Base-by-base conservation (phyloP, 1,284 basidiomycete species). In the Thelephora terrestris region DNA sequence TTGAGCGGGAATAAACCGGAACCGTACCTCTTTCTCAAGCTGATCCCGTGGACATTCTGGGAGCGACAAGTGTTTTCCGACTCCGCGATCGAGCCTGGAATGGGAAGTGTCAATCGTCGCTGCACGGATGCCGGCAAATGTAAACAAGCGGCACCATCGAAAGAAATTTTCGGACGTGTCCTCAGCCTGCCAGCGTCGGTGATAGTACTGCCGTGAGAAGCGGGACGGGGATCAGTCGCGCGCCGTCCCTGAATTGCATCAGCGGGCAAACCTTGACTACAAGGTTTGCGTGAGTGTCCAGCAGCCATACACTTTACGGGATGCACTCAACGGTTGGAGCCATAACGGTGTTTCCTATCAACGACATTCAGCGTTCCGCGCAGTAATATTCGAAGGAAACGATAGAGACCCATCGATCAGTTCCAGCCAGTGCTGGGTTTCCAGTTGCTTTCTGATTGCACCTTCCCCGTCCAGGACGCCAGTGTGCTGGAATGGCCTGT, bases 131-230 rank as follows among this genome's bases (percentile, higher is more conserved):
- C 14, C 6, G 10, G 17, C 6, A 34, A 5, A 44, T 12, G 16
- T 4, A 12, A 46, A 29, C 27, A 29, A 14, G 12, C 48, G 63
- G 44, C 51, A 77, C 80, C 83, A 86, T 56, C 71, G 68, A 64
- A 86, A 88, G 60, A 88, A 86, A 61, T 85, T 87, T 47, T 85
- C 79, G 21, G 58, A 58, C 0, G 81, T 84, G 53, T 85, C 75
- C 4, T 73, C 71, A 45, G 76, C 69, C 55, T 77, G 70, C 84
- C 84, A 88, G 43, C 64, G 63, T 50, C 64, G 65, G 58, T 83
- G 79, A 57, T 85, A 85, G 59, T 68, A 81, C 74, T 83, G 58
- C 23, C 57, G 47, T 44, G 18, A 32, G 29, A 32, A 32, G 29
- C 29, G 9, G 7, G 29, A 12, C 29, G 9, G 7, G 29, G 29